Evolutionary conservation across 441 rosid genomes (phyloP).

Genomic region (Populus trichocarpa): DNA sequence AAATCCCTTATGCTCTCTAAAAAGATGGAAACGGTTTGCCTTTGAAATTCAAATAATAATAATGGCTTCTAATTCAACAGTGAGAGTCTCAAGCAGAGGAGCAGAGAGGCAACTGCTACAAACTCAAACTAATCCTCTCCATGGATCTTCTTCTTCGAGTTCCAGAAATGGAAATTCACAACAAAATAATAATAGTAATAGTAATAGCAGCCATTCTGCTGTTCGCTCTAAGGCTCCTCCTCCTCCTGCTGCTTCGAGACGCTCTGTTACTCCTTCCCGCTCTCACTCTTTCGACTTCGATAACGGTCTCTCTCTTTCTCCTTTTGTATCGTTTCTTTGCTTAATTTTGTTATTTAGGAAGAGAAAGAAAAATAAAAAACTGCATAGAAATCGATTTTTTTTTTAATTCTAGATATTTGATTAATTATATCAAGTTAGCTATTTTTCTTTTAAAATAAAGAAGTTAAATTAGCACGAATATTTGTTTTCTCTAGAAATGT

Average conservation of each 20-base stretch:
- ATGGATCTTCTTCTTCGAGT: slow-evolving; percentile 12
- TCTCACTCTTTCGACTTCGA: slow-evolving; percentile 32
- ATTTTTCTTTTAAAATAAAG: neutral
- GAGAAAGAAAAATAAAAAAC: neutral
- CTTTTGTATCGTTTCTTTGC: neutral
- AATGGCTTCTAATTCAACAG: neutral
- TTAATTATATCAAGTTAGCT: neutral
- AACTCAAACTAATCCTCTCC: neutral
- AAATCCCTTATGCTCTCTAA: neutral
- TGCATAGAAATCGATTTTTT: neutral
- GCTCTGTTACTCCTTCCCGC: slow-evolving; percentile 66
- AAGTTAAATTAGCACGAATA: neutral
- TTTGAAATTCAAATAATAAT: neutral
- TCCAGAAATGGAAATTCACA: slow-evolving; percentile 30
- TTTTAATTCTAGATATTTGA: neutral
- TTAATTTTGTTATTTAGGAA: neutral
- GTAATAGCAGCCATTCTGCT: slow-evolving; percentile 32
- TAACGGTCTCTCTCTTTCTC: slow-evolving; percentile 32
- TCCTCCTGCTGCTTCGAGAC: slow-evolving; percentile 38
- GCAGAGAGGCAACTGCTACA: neutral
- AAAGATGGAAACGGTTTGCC: neutral
- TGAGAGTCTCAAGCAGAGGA: neutral
- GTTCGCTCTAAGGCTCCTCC: slow-evolving; percentile 39
- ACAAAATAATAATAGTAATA: neutral
- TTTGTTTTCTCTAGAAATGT: neutral